Evolutionary conservation across 176 grass and related monocot genomes (phyloP), one percentile per base, ranked within the genome.

Genomic region (Pontederia paniculata): DNA sequence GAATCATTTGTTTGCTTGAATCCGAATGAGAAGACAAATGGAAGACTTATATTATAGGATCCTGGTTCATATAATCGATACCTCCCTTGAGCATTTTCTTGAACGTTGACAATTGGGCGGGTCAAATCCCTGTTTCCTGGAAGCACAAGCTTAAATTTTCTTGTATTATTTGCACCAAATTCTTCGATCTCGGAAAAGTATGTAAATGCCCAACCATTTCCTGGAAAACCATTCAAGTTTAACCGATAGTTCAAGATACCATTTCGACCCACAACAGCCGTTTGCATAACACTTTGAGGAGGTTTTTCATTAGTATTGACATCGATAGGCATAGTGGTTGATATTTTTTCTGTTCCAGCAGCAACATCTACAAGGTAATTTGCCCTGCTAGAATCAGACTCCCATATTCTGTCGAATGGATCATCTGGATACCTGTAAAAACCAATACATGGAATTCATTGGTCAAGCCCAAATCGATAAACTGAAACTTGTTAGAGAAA

Each of bases 131-230:
- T 80, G 65, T 71, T 80, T 51, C 80, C 86, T 17, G 93, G 93
- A 57, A 87, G 57, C 45, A 74, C 74, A 51, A 98, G 44, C 62
- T 90, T 88, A 66, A 91, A 98, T 58, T 84, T 84, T 65, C 93
- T 91, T 9, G 80, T 91, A 19, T 91, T 77, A 64, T 90, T 60
- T 55, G 75, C 64, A 17, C 63, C 45, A 46, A 91, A 58, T 53
- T 88, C 80, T 79, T 91, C 83, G 64, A 98, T 98, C 77, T 98
- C 86, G 62, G 93, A 86, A 23, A 98, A 81, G 74, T 98, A 98
- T 8, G 86, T 74, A 48, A 82, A 77, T 14, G 60, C 80, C 93
- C 93, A 91, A 59, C 79, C 93, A 88, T 98, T 74, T 67, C 48
- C 86, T 1, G 93, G 93, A 66, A 98, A 98, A 66, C 81, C 77